phyloP scores from a whole-genome alignment of 2,329 filamentous ascomycete genomes.

The Magnaporthiopsis rhizophila region DNA sequence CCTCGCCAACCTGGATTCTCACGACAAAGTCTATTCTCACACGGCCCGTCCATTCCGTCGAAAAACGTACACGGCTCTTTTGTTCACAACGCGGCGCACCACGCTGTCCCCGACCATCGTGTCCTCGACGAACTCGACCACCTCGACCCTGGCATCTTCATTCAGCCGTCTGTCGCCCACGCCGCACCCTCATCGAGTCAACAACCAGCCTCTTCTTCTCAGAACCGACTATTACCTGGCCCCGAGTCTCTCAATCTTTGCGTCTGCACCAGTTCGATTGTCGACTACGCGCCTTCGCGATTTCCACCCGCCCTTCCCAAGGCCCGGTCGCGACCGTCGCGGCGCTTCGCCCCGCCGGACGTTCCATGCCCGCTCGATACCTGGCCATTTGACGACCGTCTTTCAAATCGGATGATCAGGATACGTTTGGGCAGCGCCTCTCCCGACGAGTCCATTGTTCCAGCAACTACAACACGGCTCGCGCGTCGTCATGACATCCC shows the following conservation, averaged over 20 bases:
- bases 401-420: background rate
- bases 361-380: background rate
- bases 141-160: background rate
- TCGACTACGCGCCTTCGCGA: background rate
- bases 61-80: background rate
- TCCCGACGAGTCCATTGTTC: constrained; percentile 2
- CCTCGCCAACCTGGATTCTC: background rate
- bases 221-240: background rate
- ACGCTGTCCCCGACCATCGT: background rate
- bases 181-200: background rate
- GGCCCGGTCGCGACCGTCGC: background rate
- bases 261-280: background rate
- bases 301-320: background rate
- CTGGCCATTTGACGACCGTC: background rate
- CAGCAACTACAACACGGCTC: constrained; percentile 26
- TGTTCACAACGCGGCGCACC: background rate
- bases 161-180: background rate
- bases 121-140: background rate
- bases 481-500: constrained; percentile 53
- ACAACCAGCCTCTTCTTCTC: background rate
- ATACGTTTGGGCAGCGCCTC: background rate
- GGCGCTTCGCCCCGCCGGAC: background rate
- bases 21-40: background rate
- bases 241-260: background rate
- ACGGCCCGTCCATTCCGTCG: background rate